Evolutionary conservation across 176 grass and related monocot species (phyloP).

Genomic region (Typha latifolia): DNA sequence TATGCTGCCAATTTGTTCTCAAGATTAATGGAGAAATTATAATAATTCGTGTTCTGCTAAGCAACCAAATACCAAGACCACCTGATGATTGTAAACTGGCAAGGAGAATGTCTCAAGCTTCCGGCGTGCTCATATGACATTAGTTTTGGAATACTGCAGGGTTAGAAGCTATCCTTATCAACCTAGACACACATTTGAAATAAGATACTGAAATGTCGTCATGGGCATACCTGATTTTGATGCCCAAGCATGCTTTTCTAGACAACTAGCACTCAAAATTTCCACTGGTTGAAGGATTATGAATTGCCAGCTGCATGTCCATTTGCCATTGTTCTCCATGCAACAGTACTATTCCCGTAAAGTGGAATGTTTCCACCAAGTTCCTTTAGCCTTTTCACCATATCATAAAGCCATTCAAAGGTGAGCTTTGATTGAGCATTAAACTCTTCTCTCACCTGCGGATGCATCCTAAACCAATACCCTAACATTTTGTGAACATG

Average conservation of each 20-base stretch:
- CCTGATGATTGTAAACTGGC: background rate
- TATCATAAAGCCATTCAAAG: conserved; percentile 75
- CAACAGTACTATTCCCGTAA: conserved; percentile 23
- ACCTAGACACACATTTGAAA: background rate
- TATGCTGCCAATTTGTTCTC: too few species aligned
- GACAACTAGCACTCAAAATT: background rate
- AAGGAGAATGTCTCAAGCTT: background rate
- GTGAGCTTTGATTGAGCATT: conserved; percentile 72
- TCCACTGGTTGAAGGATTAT: conserved; percentile 17
- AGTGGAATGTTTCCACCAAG: conserved; percentile 52
- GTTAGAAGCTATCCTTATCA: background rate
- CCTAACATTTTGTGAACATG: conserved; percentile 98
- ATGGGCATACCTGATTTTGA: background rate
- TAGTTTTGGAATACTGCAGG: background rate
- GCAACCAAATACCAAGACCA: background rate
- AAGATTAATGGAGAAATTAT: too few species aligned
- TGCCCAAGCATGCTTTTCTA: background rate
- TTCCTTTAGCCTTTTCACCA: conserved; percentile 74
- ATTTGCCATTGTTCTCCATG: background rate
- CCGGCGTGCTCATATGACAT: background rate
- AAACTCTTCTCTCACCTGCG: conserved; percentile 71
- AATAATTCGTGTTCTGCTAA: too few species aligned
- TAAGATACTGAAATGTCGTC: background rate
- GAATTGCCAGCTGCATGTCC: conserved; percentile 19
- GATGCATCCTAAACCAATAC: conserved; percentile 79